Base-by-base conservation (phyloP, 2,329 filamentous ascomycete genomes). In the Helotiales sp. region DNA sequence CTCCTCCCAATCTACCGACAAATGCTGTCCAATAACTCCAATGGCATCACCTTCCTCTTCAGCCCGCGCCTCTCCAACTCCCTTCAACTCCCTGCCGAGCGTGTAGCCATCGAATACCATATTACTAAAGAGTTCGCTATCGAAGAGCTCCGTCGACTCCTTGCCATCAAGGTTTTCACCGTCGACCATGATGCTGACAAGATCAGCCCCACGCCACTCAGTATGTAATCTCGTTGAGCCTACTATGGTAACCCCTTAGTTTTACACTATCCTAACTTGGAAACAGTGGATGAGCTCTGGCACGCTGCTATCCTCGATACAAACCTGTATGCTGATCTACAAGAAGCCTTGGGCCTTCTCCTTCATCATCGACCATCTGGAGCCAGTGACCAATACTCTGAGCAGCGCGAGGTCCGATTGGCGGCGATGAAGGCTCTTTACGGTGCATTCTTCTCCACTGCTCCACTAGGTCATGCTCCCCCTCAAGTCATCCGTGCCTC, bases 301-400 rank as follows among this genome's bases (percentile, higher is more conserved):
- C 54, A 60, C 30, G 51, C 54, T 5, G 47, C 54, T 0, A 60
- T 62, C 27, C 52, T 62, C 19, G 54, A 62, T 33, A 62, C 60
- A 2, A 19, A 25, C 7, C 25, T 62, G 4, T 62, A 62, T 25
- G 44, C 47, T 5, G 29, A 50, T 13, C 24, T 62, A 12, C 52
- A 59, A 50, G 12, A 17, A 2, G 57, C 51, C 12, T 25, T 62
- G 1, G 36, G 40, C 5, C 5, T 44, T 29, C 17, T 36, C 10
- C 52, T 62, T 33, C 54, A 60, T 15, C 57, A 58, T 29, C 52
- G 54, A 17, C 52, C 57, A 1, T 27, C 17, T 1, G 54, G 54
- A 46, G 54, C 53, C 2, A 52, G 53, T 42, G 27, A 51, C 5
- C 13, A 47, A 13, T 50, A 52, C 12, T 4, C 19, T 5, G 56